phyloP scores from a whole-genome alignment of 371 early-diverging fungal genomes.

The Mortierella sp. region DNA sequence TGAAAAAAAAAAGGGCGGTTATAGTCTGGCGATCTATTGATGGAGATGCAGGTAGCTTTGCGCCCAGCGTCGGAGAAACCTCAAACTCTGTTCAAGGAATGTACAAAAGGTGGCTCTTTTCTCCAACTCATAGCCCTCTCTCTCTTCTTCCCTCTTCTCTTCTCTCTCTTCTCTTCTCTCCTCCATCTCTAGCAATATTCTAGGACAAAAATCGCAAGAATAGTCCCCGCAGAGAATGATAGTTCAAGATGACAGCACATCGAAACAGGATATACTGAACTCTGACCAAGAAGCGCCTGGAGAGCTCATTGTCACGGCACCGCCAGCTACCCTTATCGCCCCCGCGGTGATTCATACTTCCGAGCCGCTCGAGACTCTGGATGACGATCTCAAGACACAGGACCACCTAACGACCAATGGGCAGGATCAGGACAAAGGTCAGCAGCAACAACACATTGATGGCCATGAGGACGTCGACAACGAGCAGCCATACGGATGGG shows the following conservation, averaged over 20 bases:
- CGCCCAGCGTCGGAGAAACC: too few species aligned
- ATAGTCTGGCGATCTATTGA: too few species aligned
- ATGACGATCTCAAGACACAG: background rate
- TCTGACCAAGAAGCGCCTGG: background rate
- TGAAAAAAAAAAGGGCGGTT: too few species aligned
- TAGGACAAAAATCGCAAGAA: too few species aligned
- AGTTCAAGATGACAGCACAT: background rate
- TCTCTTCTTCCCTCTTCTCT: too few species aligned
- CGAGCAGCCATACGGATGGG: constrained; percentile 47
- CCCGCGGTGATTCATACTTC: background rate
- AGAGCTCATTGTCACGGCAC: background rate
- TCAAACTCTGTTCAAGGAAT: too few species aligned
- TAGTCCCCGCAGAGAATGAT: background rate
- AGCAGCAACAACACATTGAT: background rate
- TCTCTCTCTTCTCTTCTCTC: constrained; percentile 3
- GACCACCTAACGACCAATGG: background rate
- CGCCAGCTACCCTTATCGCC: constrained; percentile 5
- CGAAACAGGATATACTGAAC: background rate
- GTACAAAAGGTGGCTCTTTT: too few species aligned
- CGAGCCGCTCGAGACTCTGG: background rate
- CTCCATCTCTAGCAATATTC: background rate
- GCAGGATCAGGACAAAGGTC: background rate
- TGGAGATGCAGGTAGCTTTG: too few species aligned
- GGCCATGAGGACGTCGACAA: constrained; percentile 26
- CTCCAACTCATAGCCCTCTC: too few species aligned